Evolutionary conservation across 2,329 filamentous ascomycete genomes (phyloP), one percentile per base, ranked within the genome.

Genomic region (Colletotrichum orchidophilum): DNA sequence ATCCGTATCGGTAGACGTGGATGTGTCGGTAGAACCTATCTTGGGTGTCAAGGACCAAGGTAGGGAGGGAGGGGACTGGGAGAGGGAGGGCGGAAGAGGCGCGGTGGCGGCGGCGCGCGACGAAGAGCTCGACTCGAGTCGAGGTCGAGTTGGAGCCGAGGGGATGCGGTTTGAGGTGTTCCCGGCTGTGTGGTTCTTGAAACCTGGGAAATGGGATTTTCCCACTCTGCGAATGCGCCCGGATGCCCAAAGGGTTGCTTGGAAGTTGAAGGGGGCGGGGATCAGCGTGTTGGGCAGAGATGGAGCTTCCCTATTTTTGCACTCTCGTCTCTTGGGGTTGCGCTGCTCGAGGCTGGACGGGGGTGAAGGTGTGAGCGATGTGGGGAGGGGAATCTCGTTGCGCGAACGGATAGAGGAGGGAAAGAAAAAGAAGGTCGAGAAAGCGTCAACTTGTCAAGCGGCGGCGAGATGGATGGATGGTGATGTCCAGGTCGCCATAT

Each of bases 281-380:
- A 81, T 81, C 80, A 78, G 79, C 79, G 76, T 58, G 79, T 81
- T 81, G 79, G 79, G 79, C 79, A 80, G 78, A 78, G 76, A 80
- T 74, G 75, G 74, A 71, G 73, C 50, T 46, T 26, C 12, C 29
- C 31, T 42, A 27, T 64, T 52, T 50, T 54, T 54, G 31, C n/a
- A 35, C 21, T 39, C 24, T 53, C 29, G 52, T 29, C 26, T 31
- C 12, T 29, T 71, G 31, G 55, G 52, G 65, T 54, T 54, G 65
- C 53, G 58, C 65, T 69, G 39, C 49, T 60, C 54, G 46, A 54
- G 33, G 59, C 15, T 46, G n/a, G 64, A 59, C 63, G 74, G 74
- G 75, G 74, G 68, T 74, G 71, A 69, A 73, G 72, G 73, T 73
- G 74, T 50, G 75, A 75, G 73, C 65, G 59, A 75, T 74, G 73